A percentile compares a stretch with the other conserved stretches of the same genome.
These are phyloP conservation scores for Pyrus bretschneideri DNA, from an alignment of 306 rosid species.

Conservation along the genomic window DNA sequence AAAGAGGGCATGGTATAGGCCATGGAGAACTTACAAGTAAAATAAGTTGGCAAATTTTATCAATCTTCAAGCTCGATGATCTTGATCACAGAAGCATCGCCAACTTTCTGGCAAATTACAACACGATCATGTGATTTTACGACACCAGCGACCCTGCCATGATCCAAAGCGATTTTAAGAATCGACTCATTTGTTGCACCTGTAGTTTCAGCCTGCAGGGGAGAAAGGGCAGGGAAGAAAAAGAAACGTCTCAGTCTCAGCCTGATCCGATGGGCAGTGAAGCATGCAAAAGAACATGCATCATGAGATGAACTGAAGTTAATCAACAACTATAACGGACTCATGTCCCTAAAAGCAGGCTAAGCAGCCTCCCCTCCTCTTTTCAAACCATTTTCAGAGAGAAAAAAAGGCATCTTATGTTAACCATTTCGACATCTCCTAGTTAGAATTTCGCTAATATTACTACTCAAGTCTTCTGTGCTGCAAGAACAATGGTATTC, in stretches of 20 bases:
- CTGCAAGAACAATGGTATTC: too few species aligned
- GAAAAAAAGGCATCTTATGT: neutral
- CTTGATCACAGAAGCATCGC: conserved; percentile 79
- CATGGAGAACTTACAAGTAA: neutral
- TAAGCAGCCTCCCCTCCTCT: neutral
- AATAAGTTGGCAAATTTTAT: neutral
- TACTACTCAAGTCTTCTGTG: too few species aligned
- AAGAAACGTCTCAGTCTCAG: neutral
- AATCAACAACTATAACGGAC: neutral
- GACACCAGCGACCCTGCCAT: conserved; percentile 68
- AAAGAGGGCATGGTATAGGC: neutral
- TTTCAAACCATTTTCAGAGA: neutral
- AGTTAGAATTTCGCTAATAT: neutral
- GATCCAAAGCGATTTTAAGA: conserved; percentile 82
- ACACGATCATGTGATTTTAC: conserved; percentile 79
- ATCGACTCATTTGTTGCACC: conserved; percentile 71
- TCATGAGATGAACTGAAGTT: neutral
- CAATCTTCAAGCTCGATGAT: conserved; percentile 90
- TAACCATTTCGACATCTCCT: neutral
- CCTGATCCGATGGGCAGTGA: neutral
- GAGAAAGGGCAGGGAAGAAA: neutral
- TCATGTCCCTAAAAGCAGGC: neutral
- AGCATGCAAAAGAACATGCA: neutral
- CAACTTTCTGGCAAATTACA: conserved; percentile 87
- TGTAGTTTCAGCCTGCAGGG: conserved; percentile 63